Base-by-base conservation (phyloP, 2,329 filamentous ascomycete genomes). In the Colletotrichum magnum region DNA sequence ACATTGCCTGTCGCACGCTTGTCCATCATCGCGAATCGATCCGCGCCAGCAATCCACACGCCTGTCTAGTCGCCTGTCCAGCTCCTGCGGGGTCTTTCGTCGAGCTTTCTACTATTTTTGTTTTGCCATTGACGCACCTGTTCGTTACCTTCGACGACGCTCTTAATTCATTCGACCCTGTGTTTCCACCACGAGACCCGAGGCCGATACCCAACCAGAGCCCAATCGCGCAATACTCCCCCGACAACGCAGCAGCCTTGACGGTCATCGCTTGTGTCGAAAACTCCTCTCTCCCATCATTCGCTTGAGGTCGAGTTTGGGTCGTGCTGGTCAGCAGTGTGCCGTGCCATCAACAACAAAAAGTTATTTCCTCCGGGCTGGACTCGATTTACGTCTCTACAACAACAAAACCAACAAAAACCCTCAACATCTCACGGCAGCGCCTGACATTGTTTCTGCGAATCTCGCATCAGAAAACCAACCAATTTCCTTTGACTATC, bases 261-360 rank as follows among this genome's bases (percentile, higher is more conserved):
- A 82, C 81, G 81, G 82, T 82, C 77, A 73, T 75, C 72, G 75
- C 72, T 64, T 72, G 70, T 74, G 77, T 77, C 74, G 73, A 75
- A 75, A 75, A 36, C 32, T 36, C 32, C 32, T 7, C 32, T 36
- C 74, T 73, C 76, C 75, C 73, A 73, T 74, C 78, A 78, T 81
- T 82, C 79, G 81, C 83, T 85, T 81, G 83, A 85, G 76, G 83
- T 82, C 82, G 75, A 81, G 78, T 78, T 77, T 80, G 80, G 77
- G 76, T 76, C 63, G 69, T 76, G 64, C 70, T 69, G 73, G 71
- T 75, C 71, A 71, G 72, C 73, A 72, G 52, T 62, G 69, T 70
- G 57, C 51, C 57, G 69, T 70, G 57, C 51, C 57, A 56, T 43
- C 41, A 43, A 15, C 41, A 36, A 36, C 41, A 52, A 70, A 68